Evolutionary conservation across 148 eudicot genomes (phyloP), one percentile per base, ranked within the genome.

Genomic region (Silene conica): DNA sequence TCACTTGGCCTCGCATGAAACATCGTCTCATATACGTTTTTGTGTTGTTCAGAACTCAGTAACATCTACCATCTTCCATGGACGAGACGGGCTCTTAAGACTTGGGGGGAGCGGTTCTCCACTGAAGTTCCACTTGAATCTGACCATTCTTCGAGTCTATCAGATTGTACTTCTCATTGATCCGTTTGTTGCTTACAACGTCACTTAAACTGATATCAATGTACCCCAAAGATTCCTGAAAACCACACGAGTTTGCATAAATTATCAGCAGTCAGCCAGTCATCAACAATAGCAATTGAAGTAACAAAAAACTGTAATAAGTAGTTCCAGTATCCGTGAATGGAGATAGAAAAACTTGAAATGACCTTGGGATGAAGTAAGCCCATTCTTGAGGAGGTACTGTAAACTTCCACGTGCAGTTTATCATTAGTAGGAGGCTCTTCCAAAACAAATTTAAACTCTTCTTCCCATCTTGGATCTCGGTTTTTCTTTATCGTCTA

Each of bases 61-160:
- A 50, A 18, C 55, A 50, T 50, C 55, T 3, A 50, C 4, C 55
- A 50, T 50, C 16, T 50, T 50, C 55, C 55, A 50, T 50, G 55
- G 13, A 50, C 14, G 16, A 50, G 55, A 50, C 10, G 14, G 23
- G 6, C 28, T 41, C 9, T 61, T 19, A 79, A 3, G 78, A 63
- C 68, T 69, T 77, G 8, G 73, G 3, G 0, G 78, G 71, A 61
- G 89, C 80, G 4, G 93, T 78, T 78, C 84, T 86, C 98, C 98
- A 93, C 46, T 89, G 88, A 71, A 93, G 84, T 83, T 93, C 98
- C n/a, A 93, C 85, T 67, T 89, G 94, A 61, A 93, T 78, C 19
- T 81, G 77, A 5, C 98, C 98, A 67, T 93, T 91, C 86, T 82
- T 91, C 0, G 98, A 93, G 82, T 89, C 98, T 31, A 93, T 91